These are phyloP conservation scores for Amanita polypyramis DNA, from an alignment of 768 basidiomycete species.

Conservation along the genomic window DNA sequence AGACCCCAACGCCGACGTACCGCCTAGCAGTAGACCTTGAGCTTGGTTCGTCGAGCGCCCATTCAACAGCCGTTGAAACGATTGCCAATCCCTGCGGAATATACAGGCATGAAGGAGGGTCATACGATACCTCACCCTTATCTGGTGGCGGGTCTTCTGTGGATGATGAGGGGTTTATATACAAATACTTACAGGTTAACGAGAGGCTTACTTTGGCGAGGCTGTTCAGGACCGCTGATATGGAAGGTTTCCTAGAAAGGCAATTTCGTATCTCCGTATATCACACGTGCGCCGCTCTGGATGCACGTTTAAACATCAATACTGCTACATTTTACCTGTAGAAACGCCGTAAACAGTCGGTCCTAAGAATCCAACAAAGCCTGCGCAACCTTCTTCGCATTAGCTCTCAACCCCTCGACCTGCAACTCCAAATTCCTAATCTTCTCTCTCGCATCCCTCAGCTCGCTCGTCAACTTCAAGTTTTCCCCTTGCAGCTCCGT, in stretches of 20 bases:
- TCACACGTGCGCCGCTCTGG: neutral
- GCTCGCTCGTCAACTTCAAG: slow-evolving; percentile 45
- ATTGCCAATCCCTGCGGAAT: neutral
- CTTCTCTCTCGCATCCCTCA: slow-evolving; percentile 72
- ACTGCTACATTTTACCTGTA: neutral
- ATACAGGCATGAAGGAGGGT: slow-evolving; percentile 5
- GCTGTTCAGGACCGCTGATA: too few species aligned
- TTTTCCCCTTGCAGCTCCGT: slow-evolving; percentile 44
- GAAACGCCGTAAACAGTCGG: neutral
- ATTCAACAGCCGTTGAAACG: slow-evolving; percentile 4
- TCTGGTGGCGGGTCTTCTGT: neutral
- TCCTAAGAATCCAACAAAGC: slow-evolving; percentile 31
- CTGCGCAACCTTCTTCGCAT: slow-evolving; percentile 68
- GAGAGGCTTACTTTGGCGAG: too few species aligned
- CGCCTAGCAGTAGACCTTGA: too few species aligned
- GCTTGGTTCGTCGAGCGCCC: neutral
- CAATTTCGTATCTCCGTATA: neutral
- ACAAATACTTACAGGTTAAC: too few species aligned
- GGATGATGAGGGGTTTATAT: too few species aligned
- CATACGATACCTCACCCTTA: neutral
- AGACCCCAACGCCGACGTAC: neutral
- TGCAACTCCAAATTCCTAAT: slow-evolving; percentile 79
- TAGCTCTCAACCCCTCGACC: slow-evolving; percentile 64
- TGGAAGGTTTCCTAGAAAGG: neutral
- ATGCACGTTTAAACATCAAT: neutral